Conservation (phyloP, 148 eudicot genomes). For the Euryodendron excelsum region DNA sequence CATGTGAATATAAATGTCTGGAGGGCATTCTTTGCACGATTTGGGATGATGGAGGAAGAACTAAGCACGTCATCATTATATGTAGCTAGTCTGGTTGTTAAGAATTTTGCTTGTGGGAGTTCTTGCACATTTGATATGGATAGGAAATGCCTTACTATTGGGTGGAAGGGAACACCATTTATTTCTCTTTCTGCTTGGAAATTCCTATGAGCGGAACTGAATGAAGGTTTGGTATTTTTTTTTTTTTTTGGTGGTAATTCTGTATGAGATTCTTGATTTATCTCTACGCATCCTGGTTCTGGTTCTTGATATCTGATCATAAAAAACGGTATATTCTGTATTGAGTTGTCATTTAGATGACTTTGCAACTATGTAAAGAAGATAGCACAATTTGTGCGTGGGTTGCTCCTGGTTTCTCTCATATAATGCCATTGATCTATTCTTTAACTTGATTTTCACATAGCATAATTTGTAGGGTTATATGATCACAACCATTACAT, state of each 20-base stretch:
- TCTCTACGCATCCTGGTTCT: neutral
- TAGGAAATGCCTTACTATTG: conserved; percentile 23
- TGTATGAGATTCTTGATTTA: neutral
- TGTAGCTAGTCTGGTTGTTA: conserved; percentile 21
- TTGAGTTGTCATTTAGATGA: no score
- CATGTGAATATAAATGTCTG: conserved; percentile 17
- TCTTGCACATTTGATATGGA: conserved; percentile 18
- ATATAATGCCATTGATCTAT: no score
- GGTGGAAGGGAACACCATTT: conserved; percentile 34
- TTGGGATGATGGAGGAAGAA: conserved; percentile 27
- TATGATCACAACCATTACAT: no score
- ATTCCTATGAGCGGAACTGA: neutral
- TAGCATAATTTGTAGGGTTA: no score
- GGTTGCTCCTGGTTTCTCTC: no score
- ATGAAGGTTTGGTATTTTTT: neutral
- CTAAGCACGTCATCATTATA: conserved; percentile 17
- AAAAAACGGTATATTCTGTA: no score
- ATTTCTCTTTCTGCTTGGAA: conserved; percentile 34
- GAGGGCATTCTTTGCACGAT: conserved; percentile 28
- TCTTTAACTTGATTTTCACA: no score
- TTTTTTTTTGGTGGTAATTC: no score
- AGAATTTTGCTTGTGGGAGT: conserved; percentile 11
- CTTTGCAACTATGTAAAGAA: no score
- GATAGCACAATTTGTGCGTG: no score
- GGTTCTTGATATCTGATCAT: neutral